Evolutionary conservation across 768 basidiomycete species (phyloP), one percentile per base, ranked within the genome.

Genomic region (Russula dissimulans): DNA sequence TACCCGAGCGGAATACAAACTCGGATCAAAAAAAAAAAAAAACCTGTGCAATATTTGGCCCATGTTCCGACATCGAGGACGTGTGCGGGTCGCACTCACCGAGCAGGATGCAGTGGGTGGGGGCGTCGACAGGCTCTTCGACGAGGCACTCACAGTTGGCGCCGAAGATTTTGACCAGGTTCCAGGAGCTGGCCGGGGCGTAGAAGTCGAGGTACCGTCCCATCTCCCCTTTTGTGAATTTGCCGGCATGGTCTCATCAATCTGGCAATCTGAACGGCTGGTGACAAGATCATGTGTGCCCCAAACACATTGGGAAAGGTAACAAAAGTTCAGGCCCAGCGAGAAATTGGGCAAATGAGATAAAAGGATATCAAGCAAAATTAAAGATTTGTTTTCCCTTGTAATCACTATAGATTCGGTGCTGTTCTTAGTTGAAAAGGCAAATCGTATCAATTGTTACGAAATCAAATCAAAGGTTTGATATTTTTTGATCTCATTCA

Each of bases 161-260:
- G 65, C 65, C 17, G 65, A 66, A 39, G 65, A 66, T 15, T 66
- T 66, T 29, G 59, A 64, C 26, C 53, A 48, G 14, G 48, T 42
- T 4, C 15, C 55, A 1, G 32, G 49, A 18, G 29, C 54, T 29
- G 50, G 39, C 10, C 48, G 45, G 36, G 65, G 31, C 3, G 29
- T 55, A 36, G 59, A 61, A 41, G 59, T 64, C 39, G 59, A 63
- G 59, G 62, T 63, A n/a, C 58, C 11, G 26, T 49, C 17, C 31
- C 14, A 32, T 55, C 14, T 26, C 26, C 3, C 11, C 4, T 45
- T n/a, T 18, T 22, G 5, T 32, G 31, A 4, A 15, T 36, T 36
- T 12, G 12, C n/a, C 18, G 38, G 8, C n/a, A 14, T 17, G 14
- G 4, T 26, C 26, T 44, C 15, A 49, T 22, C 48, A 22, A 12